Percentiles rank a stretch among this genome's conserved stretches.
phyloP scores from a whole-genome alignment of 2,329 filamentous ascomycete genomes.

The Acrocalymma vagum region DNA sequence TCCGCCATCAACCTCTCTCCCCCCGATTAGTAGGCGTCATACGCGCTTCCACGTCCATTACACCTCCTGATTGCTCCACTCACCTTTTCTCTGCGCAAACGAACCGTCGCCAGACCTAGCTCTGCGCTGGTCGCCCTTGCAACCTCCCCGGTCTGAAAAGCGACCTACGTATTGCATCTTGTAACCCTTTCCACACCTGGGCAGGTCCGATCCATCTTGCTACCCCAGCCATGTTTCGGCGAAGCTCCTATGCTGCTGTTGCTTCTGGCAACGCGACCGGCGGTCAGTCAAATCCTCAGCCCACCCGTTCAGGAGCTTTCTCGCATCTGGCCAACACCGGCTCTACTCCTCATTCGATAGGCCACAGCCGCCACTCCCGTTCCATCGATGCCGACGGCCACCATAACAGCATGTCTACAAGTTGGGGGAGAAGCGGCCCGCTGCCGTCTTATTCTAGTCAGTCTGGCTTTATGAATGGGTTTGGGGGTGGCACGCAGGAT shows the following conservation, averaged over 20 bases:
- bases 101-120: background rate
- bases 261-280: slow-evolving; percentile 58
- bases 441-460: slow-evolving; percentile 59
- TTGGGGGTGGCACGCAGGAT: slow-evolving; percentile 32
- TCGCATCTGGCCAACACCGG: slow-evolving; percentile 65
- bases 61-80: slow-evolving; percentile 7
- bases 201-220: slow-evolving; percentile 5
- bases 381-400: slow-evolving; percentile 60
- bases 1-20: slow-evolving; percentile 17
- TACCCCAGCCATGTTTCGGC: slow-evolving; percentile 47
- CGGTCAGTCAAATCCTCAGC: slow-evolving; percentile 41
- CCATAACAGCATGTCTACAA: slow-evolving; percentile 51
- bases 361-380: slow-evolving; percentile 44
- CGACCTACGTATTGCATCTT: slow-evolving; percentile 1
- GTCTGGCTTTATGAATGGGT: slow-evolving; percentile 47
- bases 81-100: background rate
- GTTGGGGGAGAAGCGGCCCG: slow-evolving; percentile 52
- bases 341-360: slow-evolving; percentile 29
- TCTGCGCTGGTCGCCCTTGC: slow-evolving; percentile 5
- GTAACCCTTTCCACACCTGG: background rate
- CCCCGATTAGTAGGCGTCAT: slow-evolving; percentile 12
- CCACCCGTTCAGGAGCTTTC: slow-evolving; percentile 54
- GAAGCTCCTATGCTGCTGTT: slow-evolving; percentile 70
- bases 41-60: slow-evolving; percentile 17
- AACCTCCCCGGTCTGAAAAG: background rate